Evolutionary conservation across 2,329 filamentous ascomycete genomes (phyloP).

Genomic region (Gnomoniopsis smithogilvyi): DNA sequence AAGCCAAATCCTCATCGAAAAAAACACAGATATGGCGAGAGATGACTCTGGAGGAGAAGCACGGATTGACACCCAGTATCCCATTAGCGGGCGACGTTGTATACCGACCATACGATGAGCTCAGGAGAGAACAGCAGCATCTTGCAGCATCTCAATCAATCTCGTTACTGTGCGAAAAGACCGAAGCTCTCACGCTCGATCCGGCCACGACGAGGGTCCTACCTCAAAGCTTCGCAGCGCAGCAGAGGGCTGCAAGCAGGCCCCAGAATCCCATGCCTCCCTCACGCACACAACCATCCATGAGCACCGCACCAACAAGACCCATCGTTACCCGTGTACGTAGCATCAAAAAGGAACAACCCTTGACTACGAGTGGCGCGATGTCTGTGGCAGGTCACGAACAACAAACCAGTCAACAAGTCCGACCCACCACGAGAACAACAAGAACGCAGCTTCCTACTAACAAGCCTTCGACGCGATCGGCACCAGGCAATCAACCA

Average conservation of each 20-base stretch:
- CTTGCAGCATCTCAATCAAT: slow-evolving; percentile 14
- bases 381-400: slow-evolving; percentile 19
- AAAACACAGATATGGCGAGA: slow-evolving; percentile 62
- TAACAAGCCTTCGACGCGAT: slow-evolving; percentile 10
- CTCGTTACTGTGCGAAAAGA: slow-evolving; percentile 20
- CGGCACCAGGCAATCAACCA: not conserved
- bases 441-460: slow-evolving; percentile 19
- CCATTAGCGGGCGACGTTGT: slow-evolving; percentile 60
- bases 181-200: slow-evolving; percentile 32
- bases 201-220: slow-evolving; percentile 28
- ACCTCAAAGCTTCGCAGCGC: slow-evolving; percentile 64
- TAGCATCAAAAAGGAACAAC: slow-evolving; percentile 19
- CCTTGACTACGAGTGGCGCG: slow-evolving; percentile 18
- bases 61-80: slow-evolving; percentile 60
- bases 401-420: slow-evolving; percentile 25
- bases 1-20: slow-evolving; percentile 34
- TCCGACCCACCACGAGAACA: slow-evolving; percentile 21
- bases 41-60: slow-evolving; percentile 65
- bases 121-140: slow-evolving; percentile 45
- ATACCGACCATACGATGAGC: slow-evolving; percentile 62
- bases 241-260: slow-evolving; percentile 57
- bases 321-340: slow-evolving; percentile 25
- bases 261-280: slow-evolving; percentile 30
- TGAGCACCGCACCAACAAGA: slow-evolving; percentile 28
- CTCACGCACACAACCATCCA: slow-evolving; percentile 30